Evolutionary conservation across 2,329 filamentous ascomycete genomes (phyloP).

Genomic region (Dothideomycetes sp.): DNA sequence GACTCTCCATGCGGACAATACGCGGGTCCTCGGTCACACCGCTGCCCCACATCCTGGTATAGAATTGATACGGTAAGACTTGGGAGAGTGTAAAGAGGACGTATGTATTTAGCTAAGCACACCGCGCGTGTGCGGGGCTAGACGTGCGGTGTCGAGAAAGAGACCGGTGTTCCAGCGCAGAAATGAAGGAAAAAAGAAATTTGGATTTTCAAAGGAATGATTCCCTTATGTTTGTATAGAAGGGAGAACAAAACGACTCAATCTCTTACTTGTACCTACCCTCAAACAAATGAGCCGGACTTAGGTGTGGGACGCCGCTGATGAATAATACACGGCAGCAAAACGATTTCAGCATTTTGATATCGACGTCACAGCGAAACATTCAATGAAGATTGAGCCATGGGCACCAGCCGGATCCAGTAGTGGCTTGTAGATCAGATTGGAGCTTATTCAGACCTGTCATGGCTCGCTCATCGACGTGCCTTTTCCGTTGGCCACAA

Average conservation of each 20-base stretch:
- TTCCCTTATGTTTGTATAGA: too few species aligned
- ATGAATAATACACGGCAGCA: conserved; percentile 13
- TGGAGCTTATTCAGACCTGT: conserved; percentile 12
- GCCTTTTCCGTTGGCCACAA: too few species aligned
- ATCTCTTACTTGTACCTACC: too few species aligned
- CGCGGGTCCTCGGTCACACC: conserved; percentile 9
- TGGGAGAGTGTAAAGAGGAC: not conserved
- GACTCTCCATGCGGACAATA: conserved; percentile 3
- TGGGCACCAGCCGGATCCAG: conserved; percentile 6
- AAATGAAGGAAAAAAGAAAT: not conserved
- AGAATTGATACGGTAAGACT: too few species aligned
- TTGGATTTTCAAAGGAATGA: not conserved
- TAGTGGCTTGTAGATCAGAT: conserved; percentile 7
- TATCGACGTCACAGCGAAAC: conserved; percentile 11
- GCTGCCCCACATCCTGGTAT: conserved; percentile 11
- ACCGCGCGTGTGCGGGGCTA: not conserved
- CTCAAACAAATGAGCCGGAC: conserved; percentile 2
- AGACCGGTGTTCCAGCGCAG: conserved; percentile 3
- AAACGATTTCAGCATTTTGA: conserved; percentile 10
- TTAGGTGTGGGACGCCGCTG: conserved; percentile 8
- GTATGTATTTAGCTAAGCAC: not conserved
- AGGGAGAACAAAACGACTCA: too few species aligned
- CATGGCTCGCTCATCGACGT: too few species aligned
- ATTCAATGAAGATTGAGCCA: conserved; percentile 10
- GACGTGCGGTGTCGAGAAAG: conserved; percentile 1